A percentile compares a stretch with the other conserved stretches of the same genome.
Conservation (phyloP, 1,284 basidiomycete genomes). For the Cutaneotrichosporon arboriforme region DNA sequence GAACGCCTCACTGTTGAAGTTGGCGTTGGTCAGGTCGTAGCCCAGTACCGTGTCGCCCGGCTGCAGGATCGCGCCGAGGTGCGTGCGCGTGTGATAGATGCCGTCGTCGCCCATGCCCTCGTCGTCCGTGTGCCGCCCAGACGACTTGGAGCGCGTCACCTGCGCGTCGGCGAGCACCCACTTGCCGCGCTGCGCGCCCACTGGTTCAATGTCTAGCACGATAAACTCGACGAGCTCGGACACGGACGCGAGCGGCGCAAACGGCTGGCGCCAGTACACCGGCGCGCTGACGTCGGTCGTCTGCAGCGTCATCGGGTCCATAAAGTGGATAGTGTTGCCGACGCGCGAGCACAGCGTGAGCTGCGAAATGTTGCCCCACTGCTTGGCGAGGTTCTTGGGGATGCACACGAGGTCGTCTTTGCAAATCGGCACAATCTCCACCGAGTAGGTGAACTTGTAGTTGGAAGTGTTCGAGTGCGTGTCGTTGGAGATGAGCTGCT, state of each 20-base stretch:
- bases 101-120: constrained; percentile 56
- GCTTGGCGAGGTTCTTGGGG: constrained; percentile 71
- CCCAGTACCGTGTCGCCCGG: constrained; percentile 91
- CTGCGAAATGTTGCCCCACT: constrained; percentile 79
- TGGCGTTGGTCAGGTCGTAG: constrained; percentile 79
- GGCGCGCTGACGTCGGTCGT: constrained; percentile 70
- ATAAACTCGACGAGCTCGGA: constrained; percentile 91
- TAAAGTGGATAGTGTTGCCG: constrained; percentile 82
- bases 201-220: constrained; percentile 87
- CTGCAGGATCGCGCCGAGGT: constrained; percentile 89
- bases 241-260: constrained; percentile 73
- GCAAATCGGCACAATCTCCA: constrained; percentile 94
- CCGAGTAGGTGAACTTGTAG: constrained; percentile 97
- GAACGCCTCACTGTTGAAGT: constrained; percentile 89
- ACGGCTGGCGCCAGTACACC: constrained; percentile 88
- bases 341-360: constrained; percentile 84
- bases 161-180: constrained; percentile 88
- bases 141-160: constrained; percentile 74
- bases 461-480: constrained; percentile 88
- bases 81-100: constrained; percentile 93
- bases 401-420: constrained; percentile 96
- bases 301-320: constrained; percentile 84
- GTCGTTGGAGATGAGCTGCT: constrained; percentile 88
- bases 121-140: constrained; percentile 42
- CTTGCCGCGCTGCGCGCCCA: constrained; percentile 64